Base-by-base conservation (phyloP, 768 basidiomycete species). In the Rhodotorula graminis region DNA sequence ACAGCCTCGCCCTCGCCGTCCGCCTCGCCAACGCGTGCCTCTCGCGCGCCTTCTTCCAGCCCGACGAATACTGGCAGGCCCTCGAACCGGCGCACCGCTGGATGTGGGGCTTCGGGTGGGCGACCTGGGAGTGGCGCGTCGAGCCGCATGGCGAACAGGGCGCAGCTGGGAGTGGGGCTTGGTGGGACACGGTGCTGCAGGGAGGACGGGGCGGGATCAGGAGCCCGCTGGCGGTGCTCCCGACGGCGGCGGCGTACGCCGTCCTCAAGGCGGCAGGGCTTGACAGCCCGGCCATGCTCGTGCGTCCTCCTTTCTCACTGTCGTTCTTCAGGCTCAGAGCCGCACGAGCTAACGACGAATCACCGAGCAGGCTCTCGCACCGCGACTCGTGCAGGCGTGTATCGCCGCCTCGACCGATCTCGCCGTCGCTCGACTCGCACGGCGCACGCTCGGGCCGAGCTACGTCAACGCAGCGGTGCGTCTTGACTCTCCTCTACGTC, bases 21-120 rank as follows among this genome's bases (percentile, higher is more conserved):
- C 80, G 82, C 6, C 68, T 79, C 15, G 15, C 79, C 15, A 70
- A 79, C 59, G 89, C 91, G 0, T 79, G 94, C 46, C 81, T 83
- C 53, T 93, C 92, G 0, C 85, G 85, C 65, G 92, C 93, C 9
- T 90, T 90, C 82, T 98, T 98, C 80, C 94, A 97, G 80, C 93
- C 96, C 16, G 96, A 99, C 81, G 96, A 98, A 81, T 95, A 90
- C 81, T 97, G 90, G 77, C 96, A 99, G 80, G 86, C 93, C 12
- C 85, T 98, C 57, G 96, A 99, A 80, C 90, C 91, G 59, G 96
- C 96, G 0, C 90, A 98, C 80, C 85, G 84, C 67, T 82, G 88
- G 56, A 91, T 96, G 62, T 98, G 92, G 80, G 93, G 93, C 59
- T 92, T 92, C 81, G 95, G 93, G 4, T 85, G 88, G 76, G 83